Evolutionary conservation across 257 asterid species (phyloP).

Genomic region (Przewalskia tangutica): DNA sequence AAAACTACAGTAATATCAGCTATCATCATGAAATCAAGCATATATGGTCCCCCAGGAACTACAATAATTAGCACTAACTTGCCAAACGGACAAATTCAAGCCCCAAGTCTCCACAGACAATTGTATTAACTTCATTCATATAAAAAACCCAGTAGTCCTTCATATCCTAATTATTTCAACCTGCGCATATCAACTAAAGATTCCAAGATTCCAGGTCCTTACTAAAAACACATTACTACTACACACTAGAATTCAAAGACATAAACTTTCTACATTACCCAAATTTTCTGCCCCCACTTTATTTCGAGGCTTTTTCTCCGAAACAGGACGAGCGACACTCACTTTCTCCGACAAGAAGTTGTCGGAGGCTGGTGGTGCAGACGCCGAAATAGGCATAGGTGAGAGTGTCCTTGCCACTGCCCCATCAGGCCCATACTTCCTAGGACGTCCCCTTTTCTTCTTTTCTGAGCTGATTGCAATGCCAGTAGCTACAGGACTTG

Average conservation of each 20-base stretch:
- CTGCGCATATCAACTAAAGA: background rate
- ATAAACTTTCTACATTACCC: constrained; percentile 30
- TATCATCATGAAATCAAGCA: background rate
- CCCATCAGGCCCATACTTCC: constrained; percentile 70
- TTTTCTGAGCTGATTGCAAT: constrained; percentile 29
- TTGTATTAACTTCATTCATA: background rate
- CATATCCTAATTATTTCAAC: background rate
- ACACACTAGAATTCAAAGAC: background rate
- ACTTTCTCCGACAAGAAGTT: constrained; percentile 32
- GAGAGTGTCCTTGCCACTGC: constrained; percentile 29
- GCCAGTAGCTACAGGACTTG: constrained; percentile 16
- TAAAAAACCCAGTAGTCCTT: background rate
- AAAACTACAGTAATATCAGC: background rate
- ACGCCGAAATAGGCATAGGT: constrained; percentile 38
- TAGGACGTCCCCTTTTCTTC: constrained; percentile 95
- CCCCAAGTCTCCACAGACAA: background rate
- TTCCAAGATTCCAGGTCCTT: constrained; percentile 7
- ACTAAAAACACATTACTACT: background rate
- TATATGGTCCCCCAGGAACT: background rate
- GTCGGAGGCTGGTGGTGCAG: constrained; percentile 40
- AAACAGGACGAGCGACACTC: constrained; percentile 20
- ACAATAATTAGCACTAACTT: background rate
- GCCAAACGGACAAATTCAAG: background rate
- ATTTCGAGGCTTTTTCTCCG: constrained; percentile 57
- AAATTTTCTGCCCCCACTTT: constrained; percentile 54